phyloP scores from a whole-genome alignment of 2,329 filamentous ascomycete species.

The Amesomyces nigricolor region DNA sequence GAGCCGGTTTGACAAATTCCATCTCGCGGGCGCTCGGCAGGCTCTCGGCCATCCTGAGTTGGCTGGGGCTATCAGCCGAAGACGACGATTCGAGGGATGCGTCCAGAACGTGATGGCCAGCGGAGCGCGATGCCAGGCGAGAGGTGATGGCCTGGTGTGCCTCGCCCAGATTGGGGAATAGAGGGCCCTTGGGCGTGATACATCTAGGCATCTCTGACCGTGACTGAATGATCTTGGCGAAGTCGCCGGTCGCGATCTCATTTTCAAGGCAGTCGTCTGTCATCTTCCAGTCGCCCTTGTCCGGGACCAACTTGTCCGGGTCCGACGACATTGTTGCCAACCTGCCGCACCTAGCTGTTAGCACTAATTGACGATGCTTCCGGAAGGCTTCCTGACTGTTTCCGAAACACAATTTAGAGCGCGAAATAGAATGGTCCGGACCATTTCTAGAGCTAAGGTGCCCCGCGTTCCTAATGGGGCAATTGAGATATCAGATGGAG shows the following conservation, averaged over 20 bases:
- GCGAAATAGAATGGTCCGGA: no score
- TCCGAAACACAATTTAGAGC: no score
- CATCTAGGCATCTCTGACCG: not conserved
- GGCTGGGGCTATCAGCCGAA: conserved; percentile 7
- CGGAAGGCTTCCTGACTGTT: no score
- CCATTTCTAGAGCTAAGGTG: no score
- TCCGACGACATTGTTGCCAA: not conserved
- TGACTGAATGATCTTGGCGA: conserved; percentile 1
- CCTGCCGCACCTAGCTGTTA: not conserved
- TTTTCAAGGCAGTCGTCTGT: not conserved
- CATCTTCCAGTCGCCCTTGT: conserved; percentile 1
- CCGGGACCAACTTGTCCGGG: no score
- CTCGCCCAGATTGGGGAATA: conserved; percentile 36
- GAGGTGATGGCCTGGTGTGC: conserved; percentile 37
- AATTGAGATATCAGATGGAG: not conserved
- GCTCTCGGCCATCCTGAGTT: not conserved
- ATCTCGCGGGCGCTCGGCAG: conserved; percentile 2
- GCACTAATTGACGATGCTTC: not conserved
- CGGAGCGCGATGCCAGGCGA: conserved; percentile 16
- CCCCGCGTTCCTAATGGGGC: no score
- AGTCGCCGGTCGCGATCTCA: conserved; percentile 22
- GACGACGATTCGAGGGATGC: not conserved
- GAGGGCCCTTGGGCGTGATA: conserved; percentile 30
- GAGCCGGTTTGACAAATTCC: conserved; percentile 7
- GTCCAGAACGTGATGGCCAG: conserved; percentile 2